A percentile compares a stretch with the other conserved stretches of the same genome.
phyloP scores from a whole-genome alignment of 495 filamentous ascomycete genomes.

The Hyaloscypha finlandica region DNA sequence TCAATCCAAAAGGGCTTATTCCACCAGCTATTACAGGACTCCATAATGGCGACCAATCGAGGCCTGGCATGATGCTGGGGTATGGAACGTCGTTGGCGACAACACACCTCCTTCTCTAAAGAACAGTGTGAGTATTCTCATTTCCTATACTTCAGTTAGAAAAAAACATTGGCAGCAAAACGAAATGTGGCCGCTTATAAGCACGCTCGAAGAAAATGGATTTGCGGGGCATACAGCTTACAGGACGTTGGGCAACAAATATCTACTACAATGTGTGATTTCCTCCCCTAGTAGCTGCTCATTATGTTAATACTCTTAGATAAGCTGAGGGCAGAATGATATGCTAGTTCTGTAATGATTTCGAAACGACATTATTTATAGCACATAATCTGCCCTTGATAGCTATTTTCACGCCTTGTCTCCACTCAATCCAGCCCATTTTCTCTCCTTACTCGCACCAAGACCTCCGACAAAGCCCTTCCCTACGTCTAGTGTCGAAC shows the following conservation, averaged over 20 bases:
- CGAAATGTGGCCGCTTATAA: conserved; percentile 57
- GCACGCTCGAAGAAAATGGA: conserved; percentile 50
- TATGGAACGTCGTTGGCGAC: conserved; percentile 61
- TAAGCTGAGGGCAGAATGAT: too few relatives aligned
- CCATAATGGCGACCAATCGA: conserved; percentile 62
- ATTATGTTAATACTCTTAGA: too few relatives aligned
- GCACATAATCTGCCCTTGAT: too few relatives aligned
- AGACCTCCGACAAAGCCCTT: conserved; percentile 19
- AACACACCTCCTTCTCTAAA: conserved; percentile 56
- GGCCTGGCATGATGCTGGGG: conserved; percentile 62
- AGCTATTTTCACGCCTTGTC: conserved; percentile 2
- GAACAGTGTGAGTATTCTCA: conserved; percentile 34
- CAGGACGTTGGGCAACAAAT: conserved; percentile 63
- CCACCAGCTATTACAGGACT: conserved; percentile 65
- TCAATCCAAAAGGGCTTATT: conserved; percentile 56
- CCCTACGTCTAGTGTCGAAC: conserved; percentile 18
- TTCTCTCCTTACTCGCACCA: conserved; percentile 12
- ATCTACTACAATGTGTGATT: conserved; percentile 58
- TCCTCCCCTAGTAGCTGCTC: not conserved
- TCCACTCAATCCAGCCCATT: conserved; percentile 19
- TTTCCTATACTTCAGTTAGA: not conserved
- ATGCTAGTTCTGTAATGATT: too few relatives aligned
- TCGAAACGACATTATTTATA: too few relatives aligned
- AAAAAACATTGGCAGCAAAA: conserved; percentile 29
- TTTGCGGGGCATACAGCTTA: conserved; percentile 56